Conservation (phyloP, 2,329 filamentous ascomycete species). For the Colletotrichum shisoi region DNA sequence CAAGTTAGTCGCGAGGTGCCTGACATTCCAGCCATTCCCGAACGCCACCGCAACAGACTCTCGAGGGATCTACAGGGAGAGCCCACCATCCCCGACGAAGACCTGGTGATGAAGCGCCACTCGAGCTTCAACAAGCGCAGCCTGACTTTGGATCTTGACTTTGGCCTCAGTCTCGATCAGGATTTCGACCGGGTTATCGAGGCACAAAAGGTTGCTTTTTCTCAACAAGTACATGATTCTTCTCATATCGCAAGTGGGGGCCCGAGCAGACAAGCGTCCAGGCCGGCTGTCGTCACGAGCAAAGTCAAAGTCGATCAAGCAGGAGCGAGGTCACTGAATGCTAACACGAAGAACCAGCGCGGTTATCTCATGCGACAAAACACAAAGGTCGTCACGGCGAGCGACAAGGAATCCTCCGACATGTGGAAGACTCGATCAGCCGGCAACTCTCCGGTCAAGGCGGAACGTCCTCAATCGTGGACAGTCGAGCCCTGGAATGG, state of each 20-base stretch:
- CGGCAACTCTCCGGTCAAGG: constrained; percentile 75
- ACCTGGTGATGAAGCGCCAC: constrained; percentile 66
- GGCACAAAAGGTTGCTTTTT: constrained; percentile 87
- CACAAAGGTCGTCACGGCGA: constrained; percentile 95
- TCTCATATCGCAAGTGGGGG: constrained; percentile 42
- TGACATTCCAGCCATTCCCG: constrained; percentile 66
- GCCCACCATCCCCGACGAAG: constrained; percentile 50
- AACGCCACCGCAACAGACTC: constrained; percentile 65
- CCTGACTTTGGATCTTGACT: constrained; percentile 80
- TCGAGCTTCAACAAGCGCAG: constrained; percentile 83
- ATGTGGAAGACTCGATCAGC: constrained; percentile 65
- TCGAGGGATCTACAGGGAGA: constrained; percentile 58
- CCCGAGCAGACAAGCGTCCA: constrained; percentile 58
- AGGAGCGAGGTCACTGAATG: constrained; percentile 51
- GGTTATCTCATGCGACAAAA: constrained; percentile 99
- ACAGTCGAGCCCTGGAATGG: constrained; percentile 97
- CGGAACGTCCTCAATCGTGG: constrained; percentile 87
- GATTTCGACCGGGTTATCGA: constrained; percentile 97
- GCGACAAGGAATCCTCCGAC: constrained; percentile 72
- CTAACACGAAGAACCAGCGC: constrained; percentile 82
- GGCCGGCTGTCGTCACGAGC: constrained; percentile 25
- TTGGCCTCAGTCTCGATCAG: constrained; percentile 85
- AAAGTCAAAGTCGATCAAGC: constrained; percentile 7
- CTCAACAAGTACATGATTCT: constrained; percentile 44
- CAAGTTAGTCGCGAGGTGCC: constrained; percentile 81